These are phyloP conservation scores for Diaporthe sp. DNA, from an alignment of 2,329 filamentous ascomycete genomes.

Conservation along the genomic window DNA sequence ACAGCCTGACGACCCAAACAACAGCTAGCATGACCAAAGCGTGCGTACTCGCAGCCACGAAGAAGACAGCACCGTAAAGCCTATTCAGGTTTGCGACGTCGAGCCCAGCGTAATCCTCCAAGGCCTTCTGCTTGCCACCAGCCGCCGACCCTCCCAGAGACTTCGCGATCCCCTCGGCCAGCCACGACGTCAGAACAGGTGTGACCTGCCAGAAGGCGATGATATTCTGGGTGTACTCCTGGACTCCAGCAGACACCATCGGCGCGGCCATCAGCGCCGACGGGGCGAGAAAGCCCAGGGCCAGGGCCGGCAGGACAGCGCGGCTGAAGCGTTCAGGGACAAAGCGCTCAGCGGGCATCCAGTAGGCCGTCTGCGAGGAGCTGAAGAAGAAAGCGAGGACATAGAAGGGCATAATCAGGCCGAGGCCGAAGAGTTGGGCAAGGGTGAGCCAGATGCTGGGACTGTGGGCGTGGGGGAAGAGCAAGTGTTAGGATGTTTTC, in stretches of 20 bases:
- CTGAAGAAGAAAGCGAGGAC: slow-evolving; percentile 27
- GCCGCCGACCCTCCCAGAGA: neutral
- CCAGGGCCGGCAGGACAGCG: slow-evolving; percentile 10
- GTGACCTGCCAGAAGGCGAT: slow-evolving; percentile 27
- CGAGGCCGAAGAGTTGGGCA: slow-evolving; percentile 31
- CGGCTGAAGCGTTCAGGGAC: slow-evolving; percentile 25
- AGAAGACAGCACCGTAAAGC: neutral
- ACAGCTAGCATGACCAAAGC: slow-evolving; percentile 12
- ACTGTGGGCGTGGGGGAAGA: neutral
- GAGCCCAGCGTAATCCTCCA: slow-evolving; percentile 24
- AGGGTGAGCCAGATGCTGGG: slow-evolving; percentile 24
- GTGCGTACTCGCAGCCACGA: slow-evolving; percentile 4
- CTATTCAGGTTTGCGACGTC: neutral
- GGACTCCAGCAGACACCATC: neutral
- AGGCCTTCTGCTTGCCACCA: neutral
- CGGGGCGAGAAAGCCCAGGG: slow-evolving; percentile 19
- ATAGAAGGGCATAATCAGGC: slow-evolving; percentile 29
- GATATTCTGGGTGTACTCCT: slow-evolving; percentile 2
- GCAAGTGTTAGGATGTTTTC: neutral
- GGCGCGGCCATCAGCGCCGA: slow-evolving; percentile 11
- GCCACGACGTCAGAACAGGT: slow-evolving; percentile 12
- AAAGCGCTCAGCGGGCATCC: slow-evolving; percentile 32
- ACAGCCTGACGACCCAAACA: slow-evolving; percentile 7
- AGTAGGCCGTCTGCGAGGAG: slow-evolving; percentile 22
- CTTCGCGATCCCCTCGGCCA: slow-evolving; percentile 6